Conservation (phyloP, 176 grass and related monocot genomes). For the Poa annua region DNA sequence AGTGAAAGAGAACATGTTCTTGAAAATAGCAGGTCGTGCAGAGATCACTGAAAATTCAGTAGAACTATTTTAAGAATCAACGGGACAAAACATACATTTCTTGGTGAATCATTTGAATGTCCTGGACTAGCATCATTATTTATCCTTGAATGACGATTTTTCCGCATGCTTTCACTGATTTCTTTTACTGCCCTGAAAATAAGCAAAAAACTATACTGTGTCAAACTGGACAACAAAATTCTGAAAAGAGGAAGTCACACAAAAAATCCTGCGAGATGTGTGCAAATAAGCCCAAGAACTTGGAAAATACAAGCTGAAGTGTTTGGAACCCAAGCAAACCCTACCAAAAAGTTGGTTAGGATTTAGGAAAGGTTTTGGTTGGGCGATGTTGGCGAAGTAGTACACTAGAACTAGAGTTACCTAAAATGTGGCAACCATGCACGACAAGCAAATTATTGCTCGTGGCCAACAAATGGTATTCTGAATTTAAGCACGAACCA, state of each 20-base stretch:
- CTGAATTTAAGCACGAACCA: not conserved
- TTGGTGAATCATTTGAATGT: slow-evolving; percentile 55
- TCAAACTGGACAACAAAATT: not conserved
- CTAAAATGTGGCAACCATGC: slow-evolving; percentile 9
- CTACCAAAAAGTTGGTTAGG: not conserved
- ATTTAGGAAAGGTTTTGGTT: not conserved
- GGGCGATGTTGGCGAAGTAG: not conserved
- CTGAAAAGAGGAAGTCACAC: not conserved
- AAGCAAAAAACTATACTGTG: slow-evolving; percentile 29
- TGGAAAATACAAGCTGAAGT: not conserved
- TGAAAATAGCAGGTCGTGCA: not conserved
- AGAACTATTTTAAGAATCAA: slow-evolving; percentile 6
- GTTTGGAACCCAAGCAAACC: slow-evolving; percentile 4
- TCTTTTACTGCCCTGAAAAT: slow-evolving; percentile 74
- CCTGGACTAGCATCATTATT: slow-evolving; percentile 62
- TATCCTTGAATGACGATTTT: slow-evolving; percentile 60
- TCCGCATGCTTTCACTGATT: slow-evolving; percentile 90
- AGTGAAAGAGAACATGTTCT: slow-evolving; percentile 17
- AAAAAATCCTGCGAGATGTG: not conserved
- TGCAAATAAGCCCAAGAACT: slow-evolving; percentile 9
- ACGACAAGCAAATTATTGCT: slow-evolving; percentile 7
- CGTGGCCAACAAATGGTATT: not conserved
- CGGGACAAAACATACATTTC: slow-evolving; percentile 52
- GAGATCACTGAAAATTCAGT: slow-evolving; percentile 25
- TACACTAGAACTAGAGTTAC: slow-evolving; percentile 3